Percentiles rank a stretch among this genome's conserved stretches.
phyloP scores from a whole-genome alignment of 2,329 filamentous ascomycete species.

The Trichoderma oligosporum region DNA sequence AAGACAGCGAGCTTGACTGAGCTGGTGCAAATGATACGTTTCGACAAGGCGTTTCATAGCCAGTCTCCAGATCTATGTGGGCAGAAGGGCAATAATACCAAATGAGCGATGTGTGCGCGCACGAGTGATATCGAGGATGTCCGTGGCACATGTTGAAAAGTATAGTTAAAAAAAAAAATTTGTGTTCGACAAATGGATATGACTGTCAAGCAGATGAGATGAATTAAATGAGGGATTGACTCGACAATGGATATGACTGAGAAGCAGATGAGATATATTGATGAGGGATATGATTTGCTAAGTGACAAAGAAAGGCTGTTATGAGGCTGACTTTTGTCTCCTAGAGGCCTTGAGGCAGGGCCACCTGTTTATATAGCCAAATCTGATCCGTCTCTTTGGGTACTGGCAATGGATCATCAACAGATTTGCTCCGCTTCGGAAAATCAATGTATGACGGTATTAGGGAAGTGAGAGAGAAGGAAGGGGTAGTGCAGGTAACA shows the following conservation, averaged over 20 bases:
- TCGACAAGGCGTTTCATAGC: constrained; percentile 47
- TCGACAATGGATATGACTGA: neutral
- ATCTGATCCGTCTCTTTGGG: neutral
- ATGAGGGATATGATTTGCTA: neutral
- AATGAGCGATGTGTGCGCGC: constrained; percentile 52
- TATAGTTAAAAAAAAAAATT: no score
- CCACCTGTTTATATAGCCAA: neutral
- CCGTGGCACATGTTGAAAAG: constrained; percentile 49
- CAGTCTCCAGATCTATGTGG: constrained; percentile 45
- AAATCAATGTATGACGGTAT: neutral
- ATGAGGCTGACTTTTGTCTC: neutral
- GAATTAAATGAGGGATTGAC: fast-evolving
- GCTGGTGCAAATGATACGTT: constrained; percentile 46
- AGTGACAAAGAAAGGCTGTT: neutral
- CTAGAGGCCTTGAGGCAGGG: neutral
- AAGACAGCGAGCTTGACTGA: constrained; percentile 43
- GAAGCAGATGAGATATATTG: neutral
- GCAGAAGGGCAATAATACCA: constrained; percentile 52
- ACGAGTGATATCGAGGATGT: constrained; percentile 50
- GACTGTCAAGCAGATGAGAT: no score
- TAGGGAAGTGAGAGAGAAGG: no score
- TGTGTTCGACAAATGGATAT: no score
- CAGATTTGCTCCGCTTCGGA: neutral
- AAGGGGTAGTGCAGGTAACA: neutral
- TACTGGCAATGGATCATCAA: neutral